Evolutionary conservation across 1,284 basidiomycete genomes (phyloP), one percentile per base, ranked within the genome.

Genomic region (Mrakiaceae sp.): DNA sequence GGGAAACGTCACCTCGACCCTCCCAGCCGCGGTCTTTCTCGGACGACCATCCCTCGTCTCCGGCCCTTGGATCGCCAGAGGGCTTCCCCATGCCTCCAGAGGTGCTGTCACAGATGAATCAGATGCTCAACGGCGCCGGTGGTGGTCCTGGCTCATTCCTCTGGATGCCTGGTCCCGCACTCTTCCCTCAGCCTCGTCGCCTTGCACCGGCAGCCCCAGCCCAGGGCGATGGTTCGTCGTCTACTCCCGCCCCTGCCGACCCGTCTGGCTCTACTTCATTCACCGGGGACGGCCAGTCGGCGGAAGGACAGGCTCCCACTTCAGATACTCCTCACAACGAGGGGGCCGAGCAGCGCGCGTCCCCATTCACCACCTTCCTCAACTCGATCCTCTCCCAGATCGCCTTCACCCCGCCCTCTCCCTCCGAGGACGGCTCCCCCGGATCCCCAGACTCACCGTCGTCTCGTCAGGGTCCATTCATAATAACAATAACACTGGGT

Each of bases 401-500:
- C 14, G 11, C 43, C 6, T 4, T 42, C 6, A 40, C 43, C 43
- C 39, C 53, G 5, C 53, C 53, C 10, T 47, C 57, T 39, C 16
- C 44, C n/a, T 12, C 57, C 57, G 6, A 39, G 49, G 46, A 47
- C 57, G 2, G 46, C 57, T 47, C 50, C 60, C 40, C 11, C 60
- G 3, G 51, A 61, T 16, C 60, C 60, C 7, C 44, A 61, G 14
- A 51, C 50, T 10, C 12, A 4, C 16, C 46, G 3, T 40, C 47
- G 8, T 1, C 51, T 16, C n/a, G 12, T 43, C 12, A 49, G 12
- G 11, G 14, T 3, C 50, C 60, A 4, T 53, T 61, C 51, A 39
- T 61, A 12, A 54, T 61, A 42, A 61, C 60, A 11, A 50, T 61
- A 5, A 16, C 48, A 42, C 54, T 61, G 16, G 60, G 60, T 14